These are phyloP conservation scores for Exophiala spinifera DNA, from an alignment of 2,329 filamentous ascomycete species.

Conservation along the genomic window DNA sequence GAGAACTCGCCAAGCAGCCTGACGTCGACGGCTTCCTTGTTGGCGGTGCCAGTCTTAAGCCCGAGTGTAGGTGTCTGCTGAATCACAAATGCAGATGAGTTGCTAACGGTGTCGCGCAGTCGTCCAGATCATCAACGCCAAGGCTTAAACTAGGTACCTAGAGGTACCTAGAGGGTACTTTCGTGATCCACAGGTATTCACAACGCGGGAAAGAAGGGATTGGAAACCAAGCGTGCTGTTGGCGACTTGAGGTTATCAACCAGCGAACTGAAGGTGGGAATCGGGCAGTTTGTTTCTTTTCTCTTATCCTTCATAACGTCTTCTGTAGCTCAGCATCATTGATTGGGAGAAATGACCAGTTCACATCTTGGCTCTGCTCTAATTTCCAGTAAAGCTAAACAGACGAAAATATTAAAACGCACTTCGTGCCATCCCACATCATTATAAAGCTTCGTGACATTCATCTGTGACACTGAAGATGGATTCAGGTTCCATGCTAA, in stretches of 20 bases:
- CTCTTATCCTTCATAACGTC: no score
- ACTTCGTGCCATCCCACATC: no score
- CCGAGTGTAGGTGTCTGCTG: slow-evolving; percentile 65
- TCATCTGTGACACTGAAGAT: not conserved
- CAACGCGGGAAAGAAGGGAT: not conserved
- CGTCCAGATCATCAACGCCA: slow-evolving; percentile 68
- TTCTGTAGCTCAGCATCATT: no score
- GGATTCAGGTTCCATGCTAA: not conserved
- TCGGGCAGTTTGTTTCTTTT: no score
- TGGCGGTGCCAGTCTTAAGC: slow-evolving; percentile 94
- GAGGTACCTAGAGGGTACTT: not conserved
- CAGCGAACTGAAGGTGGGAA: no score
- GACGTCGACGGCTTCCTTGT: slow-evolving; percentile 99
- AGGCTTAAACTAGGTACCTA: no score
- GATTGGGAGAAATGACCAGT: no score
- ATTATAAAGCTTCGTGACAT: no score
- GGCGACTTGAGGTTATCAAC: no score
- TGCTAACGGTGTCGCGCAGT: slow-evolving; percentile 39
- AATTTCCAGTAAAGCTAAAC: no score
- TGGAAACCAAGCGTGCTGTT: not conserved
- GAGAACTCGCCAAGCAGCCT: slow-evolving; percentile 81
- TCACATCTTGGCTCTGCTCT: no score
- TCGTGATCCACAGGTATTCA: not conserved
- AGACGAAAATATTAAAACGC: no score
- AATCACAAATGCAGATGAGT: slow-evolving; percentile 1